Base-by-base conservation (phyloP, 2,329 filamentous ascomycete genomes). In the Tolypocladium sp. region DNA sequence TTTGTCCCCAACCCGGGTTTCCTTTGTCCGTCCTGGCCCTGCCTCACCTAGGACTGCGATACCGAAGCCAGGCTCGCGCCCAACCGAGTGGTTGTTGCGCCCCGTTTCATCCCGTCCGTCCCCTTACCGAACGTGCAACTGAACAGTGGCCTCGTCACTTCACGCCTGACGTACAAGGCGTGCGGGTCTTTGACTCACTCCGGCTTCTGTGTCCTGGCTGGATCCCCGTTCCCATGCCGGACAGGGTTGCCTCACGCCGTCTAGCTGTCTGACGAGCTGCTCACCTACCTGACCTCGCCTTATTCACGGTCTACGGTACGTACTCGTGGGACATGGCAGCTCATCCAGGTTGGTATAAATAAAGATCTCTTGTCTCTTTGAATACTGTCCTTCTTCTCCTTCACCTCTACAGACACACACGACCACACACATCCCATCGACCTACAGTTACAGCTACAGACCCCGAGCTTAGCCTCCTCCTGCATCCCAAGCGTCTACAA, bases 161-260 rank as follows among this genome's bases (percentile, higher is more conserved):
- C 49, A 54, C 55, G 35, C 55, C 27, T 30, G 42, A 42, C 53
- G 52, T 33, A 40, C 46, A 35, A 46, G 46, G 12, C 37, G 46
- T 57, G 55, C 46, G 51, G 27, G 54, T 30, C 42, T 22, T 49
- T 59, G 58, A 59, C 55, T 59, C 58, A 59, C 57, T 54, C 12
- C 27, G 12, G 58, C 33, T 40, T 25, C 42, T 44, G 38, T 38
- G 37, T 27, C 35, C 58, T 38, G 25, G 33, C 51, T 15, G n/a
- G 44, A 27, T 30, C 27, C 33, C 56, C 56, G 22, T 57, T 25
- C 25, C 56, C 42, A 40, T 40, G n/a, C 56, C 52, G 38, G 33
- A n/a, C 57, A 61, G 57, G 40, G 53, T 42, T 57, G 30, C 38
- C 55, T 57, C 56, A 30, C 40, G 27, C 56, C 42, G 20, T 37